A percentile compares a stretch with the other conserved stretches of the same genome.
These are phyloP conservation scores for Tephrocybe sp. DNA, from an alignment of 768 basidiomycete genomes.

Conservation along the genomic window DNA sequence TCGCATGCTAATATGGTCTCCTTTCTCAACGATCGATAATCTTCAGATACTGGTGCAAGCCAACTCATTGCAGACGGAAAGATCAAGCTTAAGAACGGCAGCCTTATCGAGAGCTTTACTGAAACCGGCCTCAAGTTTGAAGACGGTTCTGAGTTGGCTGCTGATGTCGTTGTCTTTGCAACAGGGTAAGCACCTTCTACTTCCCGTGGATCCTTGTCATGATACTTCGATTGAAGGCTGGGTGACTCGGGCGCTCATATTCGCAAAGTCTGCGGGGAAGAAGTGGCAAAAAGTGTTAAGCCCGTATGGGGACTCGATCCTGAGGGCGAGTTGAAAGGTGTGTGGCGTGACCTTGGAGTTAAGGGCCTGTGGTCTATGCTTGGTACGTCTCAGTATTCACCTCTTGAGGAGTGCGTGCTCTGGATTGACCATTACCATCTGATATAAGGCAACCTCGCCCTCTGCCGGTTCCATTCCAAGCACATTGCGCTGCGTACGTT, in stretches of 20 bases:
- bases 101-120: constrained; percentile 42
- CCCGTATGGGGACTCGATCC: constrained; percentile 61
- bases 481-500: constrained; percentile 62
- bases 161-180: constrained; percentile 51
- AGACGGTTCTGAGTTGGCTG: constrained; percentile 41
- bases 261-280: constrained; percentile 41
- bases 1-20: not conserved
- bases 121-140: constrained; percentile 42
- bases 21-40: not conserved
- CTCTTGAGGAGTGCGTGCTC: no score
- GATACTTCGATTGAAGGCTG: constrained; percentile 29
- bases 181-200: constrained; percentile 34
- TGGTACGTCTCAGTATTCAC: constrained; percentile 32
- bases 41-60: constrained; percentile 52
- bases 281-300: constrained; percentile 40
- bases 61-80: constrained; percentile 61
- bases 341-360: constrained; percentile 48
- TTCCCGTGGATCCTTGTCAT: not conserved
- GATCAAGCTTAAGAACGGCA: constrained; percentile 65
- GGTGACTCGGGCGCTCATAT: constrained; percentile 40
- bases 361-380: constrained; percentile 59
- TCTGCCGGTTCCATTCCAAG: constrained; percentile 61
- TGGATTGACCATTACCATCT: not conserved
- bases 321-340: constrained; percentile 58
- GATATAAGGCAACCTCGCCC: constrained; percentile 47